phyloP scores from a whole-genome alignment of 202 grass and related monocot species.

The Cymbopogon flexuosus region DNA sequence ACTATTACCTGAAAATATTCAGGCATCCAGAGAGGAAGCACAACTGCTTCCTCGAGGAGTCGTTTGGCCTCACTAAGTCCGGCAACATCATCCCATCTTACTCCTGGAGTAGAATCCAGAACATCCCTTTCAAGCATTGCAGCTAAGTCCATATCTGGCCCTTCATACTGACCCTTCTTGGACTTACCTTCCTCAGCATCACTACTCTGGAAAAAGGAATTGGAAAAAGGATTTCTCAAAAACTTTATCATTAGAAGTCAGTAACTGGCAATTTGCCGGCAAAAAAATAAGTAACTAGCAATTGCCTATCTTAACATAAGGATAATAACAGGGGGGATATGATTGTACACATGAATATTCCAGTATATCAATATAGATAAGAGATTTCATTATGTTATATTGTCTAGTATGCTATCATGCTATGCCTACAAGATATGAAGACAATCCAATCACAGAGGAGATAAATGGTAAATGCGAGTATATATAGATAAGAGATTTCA shows the following conservation, averaged over 20 bases:
- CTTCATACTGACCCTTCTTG: slow-evolving; percentile 87
- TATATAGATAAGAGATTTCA: background rate
- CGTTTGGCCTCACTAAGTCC: slow-evolving; percentile 97
- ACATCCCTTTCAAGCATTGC: slow-evolving; percentile 98
- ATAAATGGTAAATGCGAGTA: no score
- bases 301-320: slow-evolving; percentile 9
- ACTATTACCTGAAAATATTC: slow-evolving; percentile 94
- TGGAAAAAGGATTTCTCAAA: background rate
- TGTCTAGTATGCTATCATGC: no score
- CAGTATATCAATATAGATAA: no score
- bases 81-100: slow-evolving; percentile 98
- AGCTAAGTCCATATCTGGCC: slow-evolving; percentile 85
- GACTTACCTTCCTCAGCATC: slow-evolving; percentile 75
- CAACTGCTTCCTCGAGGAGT: slow-evolving; percentile 97
- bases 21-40: slow-evolving; percentile 98
- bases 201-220: slow-evolving; percentile 53
- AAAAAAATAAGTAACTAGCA: background rate
- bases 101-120: slow-evolving; percentile 85
- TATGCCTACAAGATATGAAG: no score
- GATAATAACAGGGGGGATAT: background rate
- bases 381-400: no score
- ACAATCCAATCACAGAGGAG: no score
- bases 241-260: slow-evolving; percentile 5
- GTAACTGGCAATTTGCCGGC: background rate
- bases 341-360: slow-evolving; percentile 10